Conservation (phyloP, 768 basidiomycete species). For the Leccinellum albellum region DNA sequence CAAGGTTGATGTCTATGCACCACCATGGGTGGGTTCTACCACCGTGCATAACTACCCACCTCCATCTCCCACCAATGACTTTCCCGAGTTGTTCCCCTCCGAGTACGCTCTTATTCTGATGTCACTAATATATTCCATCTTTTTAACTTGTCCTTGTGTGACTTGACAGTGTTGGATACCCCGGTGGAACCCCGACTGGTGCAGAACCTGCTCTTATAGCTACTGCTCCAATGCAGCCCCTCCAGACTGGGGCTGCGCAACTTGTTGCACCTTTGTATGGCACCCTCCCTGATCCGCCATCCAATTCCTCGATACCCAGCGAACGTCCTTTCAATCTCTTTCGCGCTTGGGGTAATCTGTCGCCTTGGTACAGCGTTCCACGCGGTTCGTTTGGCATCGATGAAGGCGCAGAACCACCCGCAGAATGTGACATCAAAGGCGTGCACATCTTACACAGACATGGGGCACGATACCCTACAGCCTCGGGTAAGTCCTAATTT, state of each 20-base stretch:
- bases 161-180: constrained; percentile 54
- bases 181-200: constrained; percentile 76
- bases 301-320: not conserved
- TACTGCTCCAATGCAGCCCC: constrained; percentile 75
- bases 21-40: constrained; percentile 72
- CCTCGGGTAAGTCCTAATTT: constrained; percentile 45
- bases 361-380: constrained; percentile 80
- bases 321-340: constrained; percentile 59
- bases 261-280: constrained; percentile 49
- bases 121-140: not conserved
- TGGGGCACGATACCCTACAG: constrained; percentile 73
- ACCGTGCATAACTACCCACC: constrained; percentile 70
- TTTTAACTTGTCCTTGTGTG: not conserved
- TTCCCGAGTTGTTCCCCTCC: constrained; percentile 72
- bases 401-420: constrained; percentile 65
- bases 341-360: constrained; percentile 79
- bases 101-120: constrained; percentile 24
- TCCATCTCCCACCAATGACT: constrained; percentile 64
- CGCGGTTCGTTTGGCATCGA: constrained; percentile 67
- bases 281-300: constrained; percentile 19
- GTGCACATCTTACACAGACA: constrained; percentile 80
- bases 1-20: constrained; percentile 41
- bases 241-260: constrained; percentile 66
- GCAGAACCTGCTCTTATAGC: constrained; percentile 70
- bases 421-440: constrained; percentile 66